Conservation (phyloP, 2,329 filamentous ascomycete species). For the Claviceps sp. region DNA sequence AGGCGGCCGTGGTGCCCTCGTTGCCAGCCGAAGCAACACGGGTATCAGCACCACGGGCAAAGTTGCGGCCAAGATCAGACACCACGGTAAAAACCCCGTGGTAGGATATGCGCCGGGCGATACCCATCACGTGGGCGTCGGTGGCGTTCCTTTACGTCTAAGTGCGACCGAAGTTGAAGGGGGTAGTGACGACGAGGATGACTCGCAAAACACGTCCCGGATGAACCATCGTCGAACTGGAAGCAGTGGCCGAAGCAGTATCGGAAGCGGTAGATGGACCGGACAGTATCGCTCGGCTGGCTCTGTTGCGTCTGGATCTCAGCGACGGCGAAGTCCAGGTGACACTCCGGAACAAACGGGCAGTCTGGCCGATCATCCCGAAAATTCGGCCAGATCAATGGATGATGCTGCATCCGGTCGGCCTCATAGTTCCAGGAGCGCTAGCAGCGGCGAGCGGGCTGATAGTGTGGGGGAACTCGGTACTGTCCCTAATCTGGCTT, state of each 20-base stretch:
- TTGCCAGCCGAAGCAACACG: slow-evolving; percentile 42
- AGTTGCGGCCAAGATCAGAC: slow-evolving; percentile 75
- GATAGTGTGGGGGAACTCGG: slow-evolving; percentile 45
- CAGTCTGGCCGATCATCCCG: slow-evolving; percentile 33
- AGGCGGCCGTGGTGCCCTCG: slow-evolving; percentile 28
- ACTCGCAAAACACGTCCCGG: slow-evolving; percentile 31
- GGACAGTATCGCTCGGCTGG: slow-evolving; percentile 39
- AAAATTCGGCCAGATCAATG: slow-evolving; percentile 12
- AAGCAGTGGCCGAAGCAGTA: slow-evolving; percentile 63
- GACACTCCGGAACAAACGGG: slow-evolving; percentile 42
- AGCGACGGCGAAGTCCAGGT: slow-evolving; percentile 32
- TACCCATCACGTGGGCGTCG: slow-evolving; percentile 54
- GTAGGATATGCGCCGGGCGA: slow-evolving; percentile 65
- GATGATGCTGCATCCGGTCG: slow-evolving; percentile 33
- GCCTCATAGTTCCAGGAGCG: slow-evolving; percentile 38
- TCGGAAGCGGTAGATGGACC: slow-evolving; percentile 36
- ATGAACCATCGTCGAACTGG: slow-evolving; percentile 56
- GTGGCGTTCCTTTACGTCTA: slow-evolving; percentile 77
- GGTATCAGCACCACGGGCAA: slow-evolving; percentile 47
- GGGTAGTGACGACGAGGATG: slow-evolving; percentile 68
- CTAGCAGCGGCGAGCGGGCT: slow-evolving; percentile 46
- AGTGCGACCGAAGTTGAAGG: slow-evolving; percentile 94
- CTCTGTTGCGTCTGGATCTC: slow-evolving; percentile 25
- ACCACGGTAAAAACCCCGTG: slow-evolving; percentile 68
- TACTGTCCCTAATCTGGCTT: slow-evolving; percentile 35